Base-by-base conservation (phyloP, 768 basidiomycete genomes). In the Xerocomus potaroensis region DNA sequence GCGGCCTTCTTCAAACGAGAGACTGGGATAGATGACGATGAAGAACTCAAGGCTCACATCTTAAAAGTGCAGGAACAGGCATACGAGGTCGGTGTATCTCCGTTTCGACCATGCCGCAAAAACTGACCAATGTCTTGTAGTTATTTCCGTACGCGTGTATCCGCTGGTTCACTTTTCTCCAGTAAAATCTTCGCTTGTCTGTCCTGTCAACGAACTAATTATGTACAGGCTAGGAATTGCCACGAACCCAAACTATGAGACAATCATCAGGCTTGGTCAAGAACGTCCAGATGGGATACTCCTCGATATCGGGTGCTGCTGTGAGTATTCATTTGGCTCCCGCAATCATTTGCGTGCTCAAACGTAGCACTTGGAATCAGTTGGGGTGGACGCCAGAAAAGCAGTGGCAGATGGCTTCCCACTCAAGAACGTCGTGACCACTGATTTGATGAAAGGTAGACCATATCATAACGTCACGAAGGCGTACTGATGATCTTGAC, bases 231-330 rank as follows among this genome's bases (percentile, higher is more conserved):
- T 39, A 5, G 44, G 57, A 10, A 53, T 61, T 2, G 18, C 49
- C 16, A 32, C 36, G 4, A 41, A 33, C 9, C 57, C 54, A 6
- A 42, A 46, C 11, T 71, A 65, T 37, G 16, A 55, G 8, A 30
- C 30, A 3, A 51, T 72, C 8, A 59, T 75, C 7, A 57, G 60
- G 32, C 59, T 76, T 10, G 72, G 68, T 8, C 60, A 50, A 40
- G 67, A 69, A 18, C 68, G 68, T 23, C 31, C 53, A 4, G 63
- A 63, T 2, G 69, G 68, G 1, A 61, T 77, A 8, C 61, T 75
- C 16, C 60, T 77, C 8, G 76, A 78, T 34, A 58, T 76, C 9
- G 76, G 71, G 3, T 75, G 73, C 48, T 74, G 73, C 50, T 65
- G 74, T 76, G 48, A 48, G 69, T 56, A 15, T 47, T 27, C 26